Evolutionary conservation across 2,329 filamentous ascomycete species (phyloP).

Genomic region (Arthrinium phaeospermum): DNA sequence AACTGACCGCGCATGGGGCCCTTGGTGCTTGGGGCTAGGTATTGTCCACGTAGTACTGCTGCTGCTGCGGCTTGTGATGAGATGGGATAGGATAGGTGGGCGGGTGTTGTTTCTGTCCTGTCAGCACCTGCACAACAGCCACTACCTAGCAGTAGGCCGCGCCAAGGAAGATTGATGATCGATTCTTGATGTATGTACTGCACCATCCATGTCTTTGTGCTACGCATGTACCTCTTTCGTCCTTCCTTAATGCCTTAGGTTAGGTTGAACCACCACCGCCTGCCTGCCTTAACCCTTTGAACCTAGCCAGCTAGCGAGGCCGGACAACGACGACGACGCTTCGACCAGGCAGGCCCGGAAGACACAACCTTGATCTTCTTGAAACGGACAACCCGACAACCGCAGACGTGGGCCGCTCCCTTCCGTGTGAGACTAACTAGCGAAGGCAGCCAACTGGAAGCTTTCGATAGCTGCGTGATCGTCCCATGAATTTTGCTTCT

Average conservation of each 20-base stretch:
- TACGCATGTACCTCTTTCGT: background rate
- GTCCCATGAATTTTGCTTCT: conserved; percentile 6
- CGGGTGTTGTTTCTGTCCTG: background rate
- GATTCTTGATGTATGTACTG: background rate
- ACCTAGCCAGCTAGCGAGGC: background rate
- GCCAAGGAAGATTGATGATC: background rate
- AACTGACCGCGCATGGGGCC: conserved; percentile 9
- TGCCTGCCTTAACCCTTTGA: conserved; percentile 12
- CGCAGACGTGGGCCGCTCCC: conserved; percentile 12
- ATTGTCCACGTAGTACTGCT: background rate
- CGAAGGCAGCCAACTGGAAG: conserved; percentile 16
- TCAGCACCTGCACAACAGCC: background rate
- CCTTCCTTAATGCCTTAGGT: conserved; percentile 11
- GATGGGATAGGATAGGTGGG: background rate
- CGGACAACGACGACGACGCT: conserved; percentile 3
- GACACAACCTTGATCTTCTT: conserved; percentile 13
- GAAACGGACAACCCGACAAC: conserved; percentile 16
- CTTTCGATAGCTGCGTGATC: conserved; percentile 16
- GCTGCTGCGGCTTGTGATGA: conserved; percentile 15
- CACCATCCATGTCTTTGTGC: no score
- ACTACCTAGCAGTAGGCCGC: background rate
- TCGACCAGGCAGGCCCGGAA: conserved; percentile 5
- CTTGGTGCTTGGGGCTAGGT: background rate
- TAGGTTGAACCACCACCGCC: background rate
- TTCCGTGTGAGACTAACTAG: conserved; percentile 15